phyloP scores from a whole-genome alignment of 345 rosid species.

The Populus nigra region DNA sequence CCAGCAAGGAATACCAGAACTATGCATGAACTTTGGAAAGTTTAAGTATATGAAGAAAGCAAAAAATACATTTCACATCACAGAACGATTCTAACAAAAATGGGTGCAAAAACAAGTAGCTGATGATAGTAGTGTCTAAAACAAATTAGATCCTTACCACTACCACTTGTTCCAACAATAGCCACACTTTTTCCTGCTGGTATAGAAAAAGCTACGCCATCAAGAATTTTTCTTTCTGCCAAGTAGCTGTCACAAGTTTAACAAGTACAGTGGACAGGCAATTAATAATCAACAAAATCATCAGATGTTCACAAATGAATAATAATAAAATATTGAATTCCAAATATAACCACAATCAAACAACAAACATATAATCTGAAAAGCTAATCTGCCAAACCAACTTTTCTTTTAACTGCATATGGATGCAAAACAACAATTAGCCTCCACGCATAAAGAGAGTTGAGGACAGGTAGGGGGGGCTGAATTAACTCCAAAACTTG shows the following conservation, averaged over 20 bases:
- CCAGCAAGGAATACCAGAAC: not conserved
- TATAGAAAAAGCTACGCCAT: slow-evolving; percentile 82
- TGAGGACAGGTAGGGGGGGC: not conserved
- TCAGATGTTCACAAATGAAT: not conserved
- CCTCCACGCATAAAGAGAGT: not conserved
- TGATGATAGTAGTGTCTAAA: not conserved
- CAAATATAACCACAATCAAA: not conserved
- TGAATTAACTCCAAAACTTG: not conserved
- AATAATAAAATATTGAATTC: not conserved
- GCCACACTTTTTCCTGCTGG: slow-evolving; percentile 98
- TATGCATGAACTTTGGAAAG: not conserved
- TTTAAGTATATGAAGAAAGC: not conserved
- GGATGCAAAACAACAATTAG: not conserved
- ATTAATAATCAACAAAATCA: slow-evolving; percentile 3
- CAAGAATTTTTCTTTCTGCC: slow-evolving; percentile 78
- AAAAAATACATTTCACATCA: not conserved
- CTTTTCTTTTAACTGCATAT: not conserved
- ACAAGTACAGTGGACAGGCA: slow-evolving; percentile 16
- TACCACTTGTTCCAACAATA: slow-evolving; percentile 98
- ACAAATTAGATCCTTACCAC: slow-evolving; percentile 52
- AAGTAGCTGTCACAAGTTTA: slow-evolving; percentile 60
- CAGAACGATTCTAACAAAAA: not conserved
- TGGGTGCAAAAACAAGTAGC: not conserved
- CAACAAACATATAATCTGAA: not conserved
- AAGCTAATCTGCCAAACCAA: not conserved